Percentiles rank a stretch among this genome's conserved stretches.
phyloP scores from a whole-genome alignment of 75 land plant species.

The Isoetes taiwanensis region DNA sequence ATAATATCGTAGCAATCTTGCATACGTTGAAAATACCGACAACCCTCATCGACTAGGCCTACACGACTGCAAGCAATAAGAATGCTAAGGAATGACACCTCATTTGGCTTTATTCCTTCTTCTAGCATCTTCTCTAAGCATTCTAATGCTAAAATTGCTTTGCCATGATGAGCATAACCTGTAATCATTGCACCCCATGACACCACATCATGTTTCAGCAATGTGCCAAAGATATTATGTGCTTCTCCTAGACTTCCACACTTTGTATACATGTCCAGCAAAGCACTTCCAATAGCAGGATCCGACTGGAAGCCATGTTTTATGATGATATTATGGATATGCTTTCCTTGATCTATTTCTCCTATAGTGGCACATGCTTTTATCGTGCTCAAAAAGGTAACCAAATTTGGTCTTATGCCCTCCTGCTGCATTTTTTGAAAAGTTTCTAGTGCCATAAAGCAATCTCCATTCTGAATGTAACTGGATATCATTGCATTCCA shows the following conservation, averaged over 20 bases:
- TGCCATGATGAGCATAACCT: slow-evolving; percentile 5
- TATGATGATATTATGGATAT: too few species aligned
- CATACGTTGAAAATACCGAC: slow-evolving; percentile 24
- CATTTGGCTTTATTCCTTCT: neutral
- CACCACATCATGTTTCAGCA: slow-evolving; percentile 38
- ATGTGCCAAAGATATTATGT: slow-evolving; percentile 14
- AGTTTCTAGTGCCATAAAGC: slow-evolving; percentile 18
- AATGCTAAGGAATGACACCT: slow-evolving; percentile 20
- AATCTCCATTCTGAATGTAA: slow-evolving; percentile 9
- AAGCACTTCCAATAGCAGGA: slow-evolving; percentile 25
- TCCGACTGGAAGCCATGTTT: slow-evolving; percentile 30
- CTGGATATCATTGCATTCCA: slow-evolving; percentile 24
- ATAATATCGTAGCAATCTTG: slow-evolving; percentile 1
- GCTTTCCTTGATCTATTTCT: slow-evolving; percentile 24
- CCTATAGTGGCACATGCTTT: slow-evolving; percentile 34
- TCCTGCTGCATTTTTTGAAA: slow-evolving; percentile 22
- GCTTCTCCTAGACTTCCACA: slow-evolving; percentile 31
- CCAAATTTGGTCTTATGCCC: slow-evolving; percentile 22
- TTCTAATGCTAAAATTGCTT: neutral
- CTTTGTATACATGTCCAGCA: slow-evolving; percentile 50
- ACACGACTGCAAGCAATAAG: slow-evolving; percentile 30
- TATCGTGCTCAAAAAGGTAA: slow-evolving; percentile 22
- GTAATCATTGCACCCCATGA: slow-evolving; percentile 55
- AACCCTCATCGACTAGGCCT: slow-evolving; percentile 23
- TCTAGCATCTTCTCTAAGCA: neutral